These are phyloP conservation scores for Picea sitchensis DNA, from an alignment of 75 land plant genomes.

Conservation along the genomic window DNA sequence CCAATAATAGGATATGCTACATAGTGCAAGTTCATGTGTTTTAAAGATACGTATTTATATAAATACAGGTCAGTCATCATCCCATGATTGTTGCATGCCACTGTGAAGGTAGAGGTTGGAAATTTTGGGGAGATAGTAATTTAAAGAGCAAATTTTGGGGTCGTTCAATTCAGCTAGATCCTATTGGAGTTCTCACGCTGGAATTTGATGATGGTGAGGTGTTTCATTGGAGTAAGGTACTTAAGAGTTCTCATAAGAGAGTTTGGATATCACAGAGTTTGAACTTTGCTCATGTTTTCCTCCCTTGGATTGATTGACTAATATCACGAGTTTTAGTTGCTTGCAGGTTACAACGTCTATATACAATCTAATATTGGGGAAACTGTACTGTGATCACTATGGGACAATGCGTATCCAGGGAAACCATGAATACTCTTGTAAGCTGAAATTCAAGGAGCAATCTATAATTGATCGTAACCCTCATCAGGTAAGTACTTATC, in stretches of 20 bases:
- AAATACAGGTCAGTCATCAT: conserved; percentile 68
- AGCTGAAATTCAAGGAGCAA: conserved; percentile 79
- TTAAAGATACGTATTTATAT: neutral
- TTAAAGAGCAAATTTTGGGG: conserved; percentile 71
- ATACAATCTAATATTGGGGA: conserved; percentile 73
- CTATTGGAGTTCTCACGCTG: conserved; percentile 48
- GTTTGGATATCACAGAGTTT: neutral
- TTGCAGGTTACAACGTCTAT: conserved; percentile 75
- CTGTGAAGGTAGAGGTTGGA: conserved; percentile 73
- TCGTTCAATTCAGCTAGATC: conserved; percentile 68
- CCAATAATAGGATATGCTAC: neutral
- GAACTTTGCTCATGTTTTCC: no score
- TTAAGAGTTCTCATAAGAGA: neutral
- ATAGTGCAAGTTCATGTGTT: neutral
- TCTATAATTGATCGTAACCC: conserved; percentile 74
- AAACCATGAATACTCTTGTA: conserved; percentile 63
- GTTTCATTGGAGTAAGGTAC: conserved; percentile 69
- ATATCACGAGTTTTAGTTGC: neutral
- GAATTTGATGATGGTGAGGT: conserved; percentile 73
- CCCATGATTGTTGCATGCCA: conserved; percentile 75
- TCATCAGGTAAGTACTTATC: conserved; percentile 52
- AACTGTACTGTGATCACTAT: conserved; percentile 75
- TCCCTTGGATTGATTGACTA: neutral
- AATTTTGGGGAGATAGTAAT: conserved; percentile 62
- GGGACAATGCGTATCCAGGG: conserved; percentile 76